A percentile compares a stretch with the other conserved stretches of the same genome.
Conservation (phyloP, 768 basidiomycete genomes). For the Tricholoma hemisulphureum region DNA sequence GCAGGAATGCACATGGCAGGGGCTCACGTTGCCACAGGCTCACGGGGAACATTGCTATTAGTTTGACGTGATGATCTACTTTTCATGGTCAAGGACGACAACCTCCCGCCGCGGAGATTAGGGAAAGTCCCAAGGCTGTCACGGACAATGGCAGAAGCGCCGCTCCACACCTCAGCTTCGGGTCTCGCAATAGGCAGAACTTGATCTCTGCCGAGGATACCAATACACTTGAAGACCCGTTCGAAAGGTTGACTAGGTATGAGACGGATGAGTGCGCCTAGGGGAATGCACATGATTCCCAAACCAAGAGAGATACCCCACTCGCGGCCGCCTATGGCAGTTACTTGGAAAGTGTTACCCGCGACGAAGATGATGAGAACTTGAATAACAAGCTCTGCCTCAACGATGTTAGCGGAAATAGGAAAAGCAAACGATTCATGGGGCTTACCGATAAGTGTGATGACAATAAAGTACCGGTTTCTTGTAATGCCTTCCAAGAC, state of each 20-base stretch:
- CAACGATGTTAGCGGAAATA: not conserved
- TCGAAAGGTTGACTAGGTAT: slow-evolving; percentile 82
- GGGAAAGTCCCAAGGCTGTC: slow-evolving; percentile 85
- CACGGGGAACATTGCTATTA: slow-evolving; percentile 25
- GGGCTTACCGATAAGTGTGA: slow-evolving; percentile 78
- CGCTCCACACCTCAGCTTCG: slow-evolving; percentile 67
- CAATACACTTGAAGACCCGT: slow-evolving; percentile 42
- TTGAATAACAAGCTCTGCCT: slow-evolving; percentile 80
- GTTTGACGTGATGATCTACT: slow-evolving; percentile 59
- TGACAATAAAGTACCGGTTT: slow-evolving; percentile 82
- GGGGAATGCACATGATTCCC: slow-evolving; percentile 82
- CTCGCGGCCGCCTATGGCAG: slow-evolving; percentile 70
- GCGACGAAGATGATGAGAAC: slow-evolving; percentile 88
- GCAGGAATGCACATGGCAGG: too few species aligned
- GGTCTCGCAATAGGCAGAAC: slow-evolving; percentile 62
- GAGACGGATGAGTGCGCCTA: slow-evolving; percentile 77
- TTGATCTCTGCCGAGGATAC: slow-evolving; percentile 62
- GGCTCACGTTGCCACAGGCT: not conserved
- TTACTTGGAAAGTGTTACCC: slow-evolving; percentile 88
- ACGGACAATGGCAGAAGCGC: slow-evolving; percentile 75
- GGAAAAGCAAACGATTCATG: slow-evolving; percentile 21
- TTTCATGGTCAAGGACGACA: slow-evolving; percentile 81
- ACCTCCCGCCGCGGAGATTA: slow-evolving; percentile 80
- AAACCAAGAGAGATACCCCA: slow-evolving; percentile 93
- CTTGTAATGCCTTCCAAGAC: slow-evolving; percentile 77